A percentile compares a stretch with the other conserved stretches of the same genome.
phyloP scores from a whole-genome alignment of 495 filamentous ascomycete species.

The Daldinia grandis region DNA sequence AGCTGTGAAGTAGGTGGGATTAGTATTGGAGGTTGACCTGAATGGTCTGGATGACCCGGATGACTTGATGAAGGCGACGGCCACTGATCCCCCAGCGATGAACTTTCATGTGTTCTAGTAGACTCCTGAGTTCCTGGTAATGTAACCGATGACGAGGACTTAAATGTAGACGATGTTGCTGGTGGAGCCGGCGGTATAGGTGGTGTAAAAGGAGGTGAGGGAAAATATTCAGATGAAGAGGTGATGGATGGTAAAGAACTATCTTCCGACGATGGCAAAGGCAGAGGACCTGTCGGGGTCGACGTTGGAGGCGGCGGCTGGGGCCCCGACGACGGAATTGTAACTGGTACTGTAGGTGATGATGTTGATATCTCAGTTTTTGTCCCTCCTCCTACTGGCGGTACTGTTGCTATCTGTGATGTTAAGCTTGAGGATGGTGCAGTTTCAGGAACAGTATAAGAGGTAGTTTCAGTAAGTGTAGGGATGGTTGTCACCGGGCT shows the following conservation, averaged over 20 bases:
- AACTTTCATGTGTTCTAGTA: constrained; percentile 7
- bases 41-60: not conserved
- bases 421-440: not conserved
- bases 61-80: constrained; percentile 5
- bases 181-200: not conserved
- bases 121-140: not conserved
- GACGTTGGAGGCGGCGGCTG: not conserved
- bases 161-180: not conserved
- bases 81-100: not conserved
- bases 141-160: not conserved
- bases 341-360: not conserved
- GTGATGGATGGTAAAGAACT: not conserved
- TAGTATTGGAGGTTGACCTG: constrained; percentile 4
- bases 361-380: not conserved
- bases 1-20: constrained; percentile 1
- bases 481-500: not conserved
- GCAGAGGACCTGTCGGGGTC: not conserved
- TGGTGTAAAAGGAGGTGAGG: not conserved
- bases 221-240: not conserved
- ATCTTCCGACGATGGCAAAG: not conserved
- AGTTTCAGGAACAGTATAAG: not conserved
- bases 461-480: constrained; percentile 1
- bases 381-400: not conserved
- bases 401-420: not conserved
- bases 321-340: not conserved